A percentile compares a stretch with the other conserved stretches of the same genome.
Evolutionary conservation across 495 filamentous ascomycete species (phyloP).

Genomic region (Saxispiralis lemnorum): DNA sequence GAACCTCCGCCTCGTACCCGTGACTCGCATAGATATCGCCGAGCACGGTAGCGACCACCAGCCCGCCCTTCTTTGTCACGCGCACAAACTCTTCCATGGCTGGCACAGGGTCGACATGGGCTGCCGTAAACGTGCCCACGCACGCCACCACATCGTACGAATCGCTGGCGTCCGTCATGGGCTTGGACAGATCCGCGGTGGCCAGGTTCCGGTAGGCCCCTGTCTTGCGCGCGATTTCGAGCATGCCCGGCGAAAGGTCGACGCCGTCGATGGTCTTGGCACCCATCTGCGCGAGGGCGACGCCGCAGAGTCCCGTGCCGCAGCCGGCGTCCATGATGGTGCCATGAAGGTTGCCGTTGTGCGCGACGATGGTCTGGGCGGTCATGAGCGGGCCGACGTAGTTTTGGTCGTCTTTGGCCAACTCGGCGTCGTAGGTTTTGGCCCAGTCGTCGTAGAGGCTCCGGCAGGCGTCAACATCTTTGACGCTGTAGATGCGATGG

Average conservation of each 20-base stretch:
- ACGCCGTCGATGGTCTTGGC: slow-evolving; percentile 27
- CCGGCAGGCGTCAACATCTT: slow-evolving; percentile 1
- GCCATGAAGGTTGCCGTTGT: slow-evolving; percentile 13
- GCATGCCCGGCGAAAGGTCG: slow-evolving; percentile 29
- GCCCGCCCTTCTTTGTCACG: slow-evolving; percentile 22
- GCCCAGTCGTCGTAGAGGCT: slow-evolving; percentile 32
- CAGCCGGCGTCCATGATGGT: slow-evolving; percentile 32
- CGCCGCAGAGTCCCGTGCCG: slow-evolving; percentile 30
- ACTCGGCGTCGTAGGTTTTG: slow-evolving; percentile 27
- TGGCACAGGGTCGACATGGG: slow-evolving; percentile 31
- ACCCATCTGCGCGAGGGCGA: slow-evolving; percentile 23
- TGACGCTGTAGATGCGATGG: neutral
- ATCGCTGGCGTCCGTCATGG: slow-evolving; percentile 18
- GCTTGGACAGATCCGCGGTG: slow-evolving; percentile 25
- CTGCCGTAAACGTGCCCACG: slow-evolving; percentile 31
- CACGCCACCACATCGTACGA: slow-evolving; percentile 31
- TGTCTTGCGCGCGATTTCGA: slow-evolving; percentile 25
- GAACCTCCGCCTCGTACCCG: slow-evolving; percentile 27
- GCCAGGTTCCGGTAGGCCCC: slow-evolving; percentile 27
- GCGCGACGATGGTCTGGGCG: slow-evolving; percentile 22
- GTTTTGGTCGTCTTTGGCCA: slow-evolving; percentile 16
- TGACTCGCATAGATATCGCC: slow-evolving; percentile 26
- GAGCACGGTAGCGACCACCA: slow-evolving; percentile 30
- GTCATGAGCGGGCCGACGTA: slow-evolving; percentile 28
- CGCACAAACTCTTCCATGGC: slow-evolving; percentile 27